Evolutionary conservation across 1,284 basidiomycete genomes (phyloP).

Genomic region (Trametes versicolor): DNA sequence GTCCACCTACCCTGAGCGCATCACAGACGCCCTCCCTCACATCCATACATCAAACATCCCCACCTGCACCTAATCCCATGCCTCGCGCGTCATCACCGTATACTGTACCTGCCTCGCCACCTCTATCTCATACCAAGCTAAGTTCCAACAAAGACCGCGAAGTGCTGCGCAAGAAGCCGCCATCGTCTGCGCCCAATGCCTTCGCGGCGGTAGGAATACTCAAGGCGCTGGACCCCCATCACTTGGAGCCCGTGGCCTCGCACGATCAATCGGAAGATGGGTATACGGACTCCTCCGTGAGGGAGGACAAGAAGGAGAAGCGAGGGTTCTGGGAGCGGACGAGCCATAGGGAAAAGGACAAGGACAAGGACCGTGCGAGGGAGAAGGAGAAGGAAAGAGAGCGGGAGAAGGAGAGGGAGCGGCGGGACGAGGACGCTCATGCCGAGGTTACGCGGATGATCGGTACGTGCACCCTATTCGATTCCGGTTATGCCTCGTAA

Average conservation of each 20-base stretch:
- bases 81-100: conserved; percentile 54
- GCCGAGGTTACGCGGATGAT: conserved; percentile 75
- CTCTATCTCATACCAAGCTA: conserved; percentile 35
- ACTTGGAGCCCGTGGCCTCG: conserved; percentile 34
- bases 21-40: conserved; percentile 54
- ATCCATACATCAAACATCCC: conserved; percentile 47
- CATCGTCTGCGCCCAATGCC: conserved; percentile 34
- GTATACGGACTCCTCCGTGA: conserved; percentile 43
- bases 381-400: conserved; percentile 43
- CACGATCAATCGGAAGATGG: conserved; percentile 42
- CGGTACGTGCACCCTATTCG: conserved; percentile 50
- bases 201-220: conserved; percentile 63
- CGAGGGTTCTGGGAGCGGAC: conserved; percentile 64
- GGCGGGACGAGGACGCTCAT: conserved; percentile 54
- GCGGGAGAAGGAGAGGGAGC: conserved; percentile 51
- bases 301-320: conserved; percentile 53
- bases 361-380: conserved; percentile 33
- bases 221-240: conserved; percentile 64
- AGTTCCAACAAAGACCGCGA: conserved; percentile 37
- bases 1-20: conserved; percentile 47
- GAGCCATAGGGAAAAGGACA: conserved; percentile 41
- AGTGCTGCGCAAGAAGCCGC: conserved; percentile 46
- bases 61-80: conserved; percentile 39
- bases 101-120: conserved; percentile 43
- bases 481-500: background rate